Evolutionary conservation across 148 eudicot species (phyloP).

Genomic region (Silene latifolia): DNA sequence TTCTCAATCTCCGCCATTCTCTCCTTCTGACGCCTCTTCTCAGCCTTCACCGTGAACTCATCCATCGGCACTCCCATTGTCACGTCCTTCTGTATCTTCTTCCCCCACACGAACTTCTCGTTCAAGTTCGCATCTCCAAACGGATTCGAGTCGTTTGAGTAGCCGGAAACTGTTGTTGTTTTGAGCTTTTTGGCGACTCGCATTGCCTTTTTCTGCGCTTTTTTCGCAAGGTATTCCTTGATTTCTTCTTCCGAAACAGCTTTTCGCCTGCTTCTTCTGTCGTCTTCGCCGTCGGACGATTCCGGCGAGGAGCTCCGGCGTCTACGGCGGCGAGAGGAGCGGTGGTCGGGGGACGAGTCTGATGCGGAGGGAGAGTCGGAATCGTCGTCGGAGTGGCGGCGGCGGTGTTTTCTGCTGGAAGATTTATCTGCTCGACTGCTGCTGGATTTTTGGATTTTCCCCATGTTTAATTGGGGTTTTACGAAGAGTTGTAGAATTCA

Average conservation of each 20-base stretch:
- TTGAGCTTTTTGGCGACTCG: slow-evolving; percentile 79
- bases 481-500: not conserved
- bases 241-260: slow-evolving; percentile 40
- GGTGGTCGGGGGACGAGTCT: slow-evolving; percentile 14
- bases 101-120: slow-evolving; percentile 90
- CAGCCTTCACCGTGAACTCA: slow-evolving; percentile 59
- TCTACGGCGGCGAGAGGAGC: slow-evolving; percentile 23
- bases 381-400: slow-evolving; percentile 14
- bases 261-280: slow-evolving; percentile 25
- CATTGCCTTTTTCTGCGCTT: slow-evolving; percentile 78
- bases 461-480: slow-evolving; percentile 8
- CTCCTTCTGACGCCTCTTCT: slow-evolving; percentile 75
- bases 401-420: slow-evolving; percentile 12
- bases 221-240: slow-evolving; percentile 68
- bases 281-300: slow-evolving; percentile 21
- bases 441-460: slow-evolving; percentile 17
- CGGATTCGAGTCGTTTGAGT: slow-evolving; percentile 83
- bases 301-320: slow-evolving; percentile 31
- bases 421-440: slow-evolving; percentile 17
- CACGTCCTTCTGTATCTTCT: slow-evolving; percentile 80
- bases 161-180: slow-evolving; percentile 62
- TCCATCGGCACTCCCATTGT: slow-evolving; percentile 69
- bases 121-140: slow-evolving; percentile 88
- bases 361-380: slow-evolving; percentile 13
- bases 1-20: slow-evolving; percentile 92